Evolutionary conservation across 2,329 filamentous ascomycete genomes (phyloP), one percentile per base, ranked within the genome.

Genomic region (Plectosphaerella cucumerina): DNA sequence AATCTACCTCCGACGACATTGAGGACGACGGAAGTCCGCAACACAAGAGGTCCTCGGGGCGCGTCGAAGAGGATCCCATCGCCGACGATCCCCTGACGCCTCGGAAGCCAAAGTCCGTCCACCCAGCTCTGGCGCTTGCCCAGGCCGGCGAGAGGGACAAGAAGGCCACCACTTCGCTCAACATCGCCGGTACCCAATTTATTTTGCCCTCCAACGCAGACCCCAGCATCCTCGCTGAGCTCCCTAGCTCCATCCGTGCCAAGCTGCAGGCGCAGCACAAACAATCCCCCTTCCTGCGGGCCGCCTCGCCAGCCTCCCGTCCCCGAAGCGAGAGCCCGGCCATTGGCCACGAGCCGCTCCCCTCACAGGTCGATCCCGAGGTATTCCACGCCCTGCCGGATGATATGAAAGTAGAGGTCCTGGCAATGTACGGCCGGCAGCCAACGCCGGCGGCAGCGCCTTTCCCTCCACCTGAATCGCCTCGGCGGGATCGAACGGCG

Each of bases 121-220:
- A 84, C 54, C 79, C 80, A 33, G 80, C 78, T 3, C 67, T 81
- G 49, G 72, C 74, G 3, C 69, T 84, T 45, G 69, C 75, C 3
- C 74, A 70, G 57, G 74, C 77, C 2, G 75, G 71, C 51, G 70
- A 76, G 37, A 71, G 66, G 50, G 69, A 88, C 64, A 53, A 71
- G 56, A 72, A 82, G 68, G 72, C 87, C 20, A 86, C 79, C 55
- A 82, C 80, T 6, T 85, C 85, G 1, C 72, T 96, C 20, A 96
- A 97, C 61, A 80, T 90, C 3, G 76, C 84, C 3, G 90, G 93
- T 2, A 96, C 93, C 0, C 94, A 99, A 61, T 99, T 99, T 61
- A 82, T 97, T 44, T 76, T 99, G 59, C 94, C 94, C 0, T 81
- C 81, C 1, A 89, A 96, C 58, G 80, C 89, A 2, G 94, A 99